Percentiles rank a stretch among this genome's conserved stretches.
These are phyloP conservation scores for Elongisporangium anandrum DNA, from an alignment of 352 stramenopile genomes.

Conservation along the genomic window DNA sequence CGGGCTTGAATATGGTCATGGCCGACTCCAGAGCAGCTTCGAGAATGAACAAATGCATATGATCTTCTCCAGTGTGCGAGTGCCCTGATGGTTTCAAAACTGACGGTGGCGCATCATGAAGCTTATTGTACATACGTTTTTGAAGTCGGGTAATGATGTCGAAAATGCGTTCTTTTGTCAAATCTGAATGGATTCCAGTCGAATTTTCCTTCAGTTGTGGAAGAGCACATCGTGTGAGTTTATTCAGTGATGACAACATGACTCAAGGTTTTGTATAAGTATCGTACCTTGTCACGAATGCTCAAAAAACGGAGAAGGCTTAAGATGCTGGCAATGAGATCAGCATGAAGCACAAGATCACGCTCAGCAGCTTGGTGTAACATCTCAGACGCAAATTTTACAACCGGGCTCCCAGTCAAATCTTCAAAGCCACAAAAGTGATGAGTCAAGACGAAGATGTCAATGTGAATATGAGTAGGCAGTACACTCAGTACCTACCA, in stretches of 20 bases:
- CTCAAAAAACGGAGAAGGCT: constrained; percentile 61
- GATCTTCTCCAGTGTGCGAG: constrained; percentile 7
- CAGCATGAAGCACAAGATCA: constrained; percentile 50
- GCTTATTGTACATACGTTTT: background rate
- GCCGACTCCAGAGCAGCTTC: constrained; percentile 41
- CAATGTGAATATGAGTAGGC: background rate
- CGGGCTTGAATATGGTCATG: constrained; percentile 13
- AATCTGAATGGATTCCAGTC: background rate
- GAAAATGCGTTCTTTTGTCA: background rate
- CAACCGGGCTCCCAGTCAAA: constrained; percentile 8
- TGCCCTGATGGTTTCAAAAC: background rate
- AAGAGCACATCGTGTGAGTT: background rate
- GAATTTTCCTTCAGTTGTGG: background rate
- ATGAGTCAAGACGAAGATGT: background rate
- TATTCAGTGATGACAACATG: too few relatives aligned
- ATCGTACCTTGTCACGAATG: constrained; percentile 69
- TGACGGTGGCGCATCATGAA: background rate
- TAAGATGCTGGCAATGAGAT: constrained; percentile 60
- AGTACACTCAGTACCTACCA: constrained; percentile 18
- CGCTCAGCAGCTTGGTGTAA: constrained; percentile 43
- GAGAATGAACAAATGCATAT: constrained; percentile 38
- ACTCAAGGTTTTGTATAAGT: too few relatives aligned
- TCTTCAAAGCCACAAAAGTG: background rate
- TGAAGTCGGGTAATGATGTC: background rate
- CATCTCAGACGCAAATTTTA: constrained; percentile 23